A percentile compares a stretch with the other conserved stretches of the same genome.
These are phyloP conservation scores for Amanita subjunquillea DNA, from an alignment of 768 basidiomycete species.

Conservation along the genomic window DNA sequence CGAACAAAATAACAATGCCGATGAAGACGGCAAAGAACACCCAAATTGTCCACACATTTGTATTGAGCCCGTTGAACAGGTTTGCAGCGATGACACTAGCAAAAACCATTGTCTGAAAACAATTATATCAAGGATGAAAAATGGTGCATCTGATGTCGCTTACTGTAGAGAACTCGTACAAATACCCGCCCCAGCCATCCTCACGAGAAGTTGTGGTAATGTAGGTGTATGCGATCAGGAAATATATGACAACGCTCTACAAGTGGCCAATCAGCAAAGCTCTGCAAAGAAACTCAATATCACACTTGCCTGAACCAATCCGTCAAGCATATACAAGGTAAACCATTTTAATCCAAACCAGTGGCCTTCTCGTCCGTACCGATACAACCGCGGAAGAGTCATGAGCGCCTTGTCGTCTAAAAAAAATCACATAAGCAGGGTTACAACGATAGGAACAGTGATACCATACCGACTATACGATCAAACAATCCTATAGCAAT, in stretches of 20 bases:
- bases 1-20: constrained; percentile 71
- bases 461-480: constrained; percentile 62
- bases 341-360: constrained; percentile 75
- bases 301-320: constrained; percentile 59
- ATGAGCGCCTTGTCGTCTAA: constrained; percentile 77
- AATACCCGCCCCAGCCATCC: constrained; percentile 70
- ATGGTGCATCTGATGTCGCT: constrained; percentile 12
- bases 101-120: constrained; percentile 67
- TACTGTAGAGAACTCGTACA: constrained; percentile 83
- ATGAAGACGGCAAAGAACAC: constrained; percentile 73
- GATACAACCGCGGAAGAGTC: constrained; percentile 86
- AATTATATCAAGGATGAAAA: background rate
- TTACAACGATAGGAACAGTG: background rate
- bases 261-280: background rate
- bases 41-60: constrained; percentile 84
- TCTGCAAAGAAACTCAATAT: background rate
- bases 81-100: constrained; percentile 68
- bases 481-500: constrained; percentile 95
- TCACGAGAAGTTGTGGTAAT: constrained; percentile 54
- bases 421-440: background rate
- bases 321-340: constrained; percentile 72
- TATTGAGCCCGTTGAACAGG: constrained; percentile 81
- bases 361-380: constrained; percentile 64
- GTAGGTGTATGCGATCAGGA: constrained; percentile 77
- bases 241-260: constrained; percentile 82